Evolutionary conservation across 1,284 basidiomycete species (phyloP).

Genomic region (Chalciporus piperatoides): DNA sequence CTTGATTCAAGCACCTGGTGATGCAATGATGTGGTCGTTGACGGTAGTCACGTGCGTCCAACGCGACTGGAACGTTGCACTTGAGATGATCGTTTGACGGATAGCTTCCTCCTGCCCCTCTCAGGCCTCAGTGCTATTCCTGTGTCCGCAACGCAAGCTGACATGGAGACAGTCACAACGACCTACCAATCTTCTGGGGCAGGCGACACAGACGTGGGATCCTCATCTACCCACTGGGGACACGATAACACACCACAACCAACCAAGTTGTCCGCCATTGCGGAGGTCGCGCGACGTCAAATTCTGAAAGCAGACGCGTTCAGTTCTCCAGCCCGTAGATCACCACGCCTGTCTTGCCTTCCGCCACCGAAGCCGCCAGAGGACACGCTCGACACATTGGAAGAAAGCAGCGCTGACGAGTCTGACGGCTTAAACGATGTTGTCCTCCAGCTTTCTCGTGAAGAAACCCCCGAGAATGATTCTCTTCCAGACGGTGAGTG

Average conservation of each 20-base stretch:
- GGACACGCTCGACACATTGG: slow-evolving; percentile 8
- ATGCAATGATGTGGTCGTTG: not conserved
- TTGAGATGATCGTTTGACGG: slow-evolving; percentile 1
- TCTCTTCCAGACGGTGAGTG: slow-evolving; percentile 44
- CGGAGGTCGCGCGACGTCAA: slow-evolving; percentile 32
- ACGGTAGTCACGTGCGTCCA: slow-evolving; percentile 29
- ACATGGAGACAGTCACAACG: slow-evolving; percentile 24
- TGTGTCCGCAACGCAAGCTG: not conserved
- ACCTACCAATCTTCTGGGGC: slow-evolving; percentile 21
- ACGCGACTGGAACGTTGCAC: slow-evolving; percentile 28
- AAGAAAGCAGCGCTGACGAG: slow-evolving; percentile 27
- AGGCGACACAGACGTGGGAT: slow-evolving; percentile 36
- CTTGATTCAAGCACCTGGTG: no score
- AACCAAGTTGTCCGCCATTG: slow-evolving; percentile 45
- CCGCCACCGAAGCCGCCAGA: slow-evolving; percentile 27
- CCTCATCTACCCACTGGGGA: slow-evolving; percentile 38
- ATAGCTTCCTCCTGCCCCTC: not conserved
- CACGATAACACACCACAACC: slow-evolving; percentile 54
- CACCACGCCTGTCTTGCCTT: slow-evolving; percentile 45
- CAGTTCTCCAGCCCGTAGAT: slow-evolving; percentile 45
- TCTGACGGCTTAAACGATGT: slow-evolving; percentile 33
- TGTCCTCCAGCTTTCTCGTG: slow-evolving; percentile 31
- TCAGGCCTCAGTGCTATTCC: not conserved
- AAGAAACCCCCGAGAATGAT: slow-evolving; percentile 46
- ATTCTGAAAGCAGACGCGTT: slow-evolving; percentile 28